A percentile compares a stretch with the other conserved stretches of the same genome.
Conservation (phyloP, 2,329 filamentous ascomycete species). For the Elsinoe fawcettii region DNA sequence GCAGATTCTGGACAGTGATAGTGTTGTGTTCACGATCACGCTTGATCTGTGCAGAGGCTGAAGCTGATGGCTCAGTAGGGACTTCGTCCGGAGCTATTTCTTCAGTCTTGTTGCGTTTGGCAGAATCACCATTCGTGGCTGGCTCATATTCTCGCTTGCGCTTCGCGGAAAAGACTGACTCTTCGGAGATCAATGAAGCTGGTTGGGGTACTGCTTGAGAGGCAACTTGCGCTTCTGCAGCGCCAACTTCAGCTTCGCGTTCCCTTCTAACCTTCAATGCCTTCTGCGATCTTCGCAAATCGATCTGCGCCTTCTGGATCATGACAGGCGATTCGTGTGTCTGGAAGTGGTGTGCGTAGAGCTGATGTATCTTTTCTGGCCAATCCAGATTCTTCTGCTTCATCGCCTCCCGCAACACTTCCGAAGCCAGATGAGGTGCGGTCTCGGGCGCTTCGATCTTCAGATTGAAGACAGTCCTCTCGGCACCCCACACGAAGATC, state of each 20-base stretch:
- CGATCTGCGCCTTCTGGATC: constrained; percentile 65
- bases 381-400: constrained; percentile 58
- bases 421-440: constrained; percentile 66
- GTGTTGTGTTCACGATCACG: constrained; percentile 88
- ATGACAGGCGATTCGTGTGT: constrained; percentile 76
- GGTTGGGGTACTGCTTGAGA: constrained; percentile 25
- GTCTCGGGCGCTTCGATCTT: constrained; percentile 47
- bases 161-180: constrained; percentile 43
- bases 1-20: constrained; percentile 71
- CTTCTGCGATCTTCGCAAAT: constrained; percentile 61
- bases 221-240: constrained; percentile 35
- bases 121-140: constrained; percentile 45
- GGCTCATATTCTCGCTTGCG: constrained; percentile 62
- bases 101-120: constrained; percentile 59
- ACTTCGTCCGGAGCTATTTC: constrained; percentile 26
- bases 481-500: constrained; percentile 60
- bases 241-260: constrained; percentile 58
- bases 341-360: constrained; percentile 74
- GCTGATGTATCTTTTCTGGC: constrained; percentile 67
- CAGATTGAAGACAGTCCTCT: constrained; percentile 44
- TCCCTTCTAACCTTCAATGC: constrained; percentile 56
- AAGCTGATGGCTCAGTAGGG: constrained; percentile 28
- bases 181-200: constrained; percentile 22
- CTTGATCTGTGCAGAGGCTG: constrained; percentile 44
- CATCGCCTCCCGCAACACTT: constrained; percentile 65